These are phyloP conservation scores for Ascomycota sp. DNA, from an alignment of 2,329 filamentous ascomycete species.

Conservation along the genomic window DNA sequence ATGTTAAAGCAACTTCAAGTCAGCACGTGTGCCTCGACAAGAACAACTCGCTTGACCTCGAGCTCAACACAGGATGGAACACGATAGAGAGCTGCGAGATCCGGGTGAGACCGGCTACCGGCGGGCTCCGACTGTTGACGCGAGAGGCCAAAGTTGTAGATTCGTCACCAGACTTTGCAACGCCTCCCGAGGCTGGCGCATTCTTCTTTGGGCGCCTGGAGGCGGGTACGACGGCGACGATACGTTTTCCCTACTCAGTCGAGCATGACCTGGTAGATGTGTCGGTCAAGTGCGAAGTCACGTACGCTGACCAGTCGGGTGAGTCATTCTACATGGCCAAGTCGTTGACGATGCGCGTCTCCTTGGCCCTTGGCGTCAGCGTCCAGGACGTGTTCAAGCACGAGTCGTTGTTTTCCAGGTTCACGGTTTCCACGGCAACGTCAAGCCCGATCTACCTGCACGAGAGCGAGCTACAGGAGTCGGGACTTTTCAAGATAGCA, in stretches of 20 bases:
- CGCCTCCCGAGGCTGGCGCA: slow-evolving; percentile 30
- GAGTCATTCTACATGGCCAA: slow-evolving; percentile 17
- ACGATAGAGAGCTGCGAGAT: slow-evolving; percentile 37
- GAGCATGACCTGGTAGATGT: slow-evolving; percentile 58
- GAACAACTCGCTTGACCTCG: slow-evolving; percentile 56
- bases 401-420: slow-evolving; percentile 61
- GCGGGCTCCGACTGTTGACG: slow-evolving; percentile 42
- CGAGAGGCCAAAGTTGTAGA: slow-evolving; percentile 33
- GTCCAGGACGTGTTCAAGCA: slow-evolving; percentile 93
- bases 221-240: slow-evolving; percentile 24
- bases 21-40: slow-evolving; percentile 61
- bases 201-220: slow-evolving; percentile 29
- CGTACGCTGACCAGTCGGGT: slow-evolving; percentile 48
- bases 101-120: slow-evolving; percentile 41
- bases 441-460: slow-evolving; percentile 55
- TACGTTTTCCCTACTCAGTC: slow-evolving; percentile 64
- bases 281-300: slow-evolving; percentile 53
- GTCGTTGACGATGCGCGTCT: slow-evolving; percentile 45
- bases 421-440: slow-evolving; percentile 71
- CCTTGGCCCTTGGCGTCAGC: slow-evolving; percentile 77
- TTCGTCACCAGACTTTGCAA: slow-evolving; percentile 20
- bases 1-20: slow-evolving; percentile 44
- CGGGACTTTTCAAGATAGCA: slow-evolving; percentile 45
- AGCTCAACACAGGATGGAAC: slow-evolving; percentile 57
- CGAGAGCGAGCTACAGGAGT: slow-evolving; percentile 48